Evolutionary conservation across 2,329 filamentous ascomycete species (phyloP), one percentile per base, ranked within the genome.

Genomic region (Talaromyces sp.): DNA sequence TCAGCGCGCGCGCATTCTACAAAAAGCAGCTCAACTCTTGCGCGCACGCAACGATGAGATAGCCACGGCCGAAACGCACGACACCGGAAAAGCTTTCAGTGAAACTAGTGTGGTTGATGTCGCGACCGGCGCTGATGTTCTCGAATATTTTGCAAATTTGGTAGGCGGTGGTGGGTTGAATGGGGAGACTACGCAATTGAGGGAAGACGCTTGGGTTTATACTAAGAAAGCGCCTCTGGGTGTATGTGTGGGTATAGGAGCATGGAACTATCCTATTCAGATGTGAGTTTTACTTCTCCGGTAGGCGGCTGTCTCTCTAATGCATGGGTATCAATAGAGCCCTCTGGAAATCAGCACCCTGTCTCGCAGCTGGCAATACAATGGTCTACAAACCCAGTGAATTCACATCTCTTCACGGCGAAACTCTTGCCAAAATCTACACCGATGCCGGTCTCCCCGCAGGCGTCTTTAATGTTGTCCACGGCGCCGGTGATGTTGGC

Each of bases 361-460:
- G 90, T 66, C 80, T 95, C 13, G 89, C 90, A 3, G 90, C 90
- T 1, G 90, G 90, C 19, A 95, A 95, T 75, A 89, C 87, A 69
- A 92, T 95, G 88, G 84, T 95, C 45, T 95, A 95, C 77, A 95
- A 95, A 75, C 89, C 90, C 7, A 92, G 88, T 64, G 91, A 95
- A 77, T 88, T 89, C 71, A 95, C 91, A 0, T 89, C 89, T 5
- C 79, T 95, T n/a, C 90, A 95, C 68, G 89, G 83, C 33, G 83
- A 89, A 61, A 81, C 84, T 15, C 81, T 95, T 1, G 90, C 90
- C 9, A 79, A 88, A 64, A 82, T 95, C 63, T 93, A 89, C 73
- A 80, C 82, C 53, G 87, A 92, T 73, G 90, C 91, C 9, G 90
- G 90, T 37, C 72, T 95, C 1, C 91, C 90, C 1, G 80, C 86